Base-by-base conservation (phyloP, 441 rosid genomes). In the Cnidoscolus chayamansa region DNA sequence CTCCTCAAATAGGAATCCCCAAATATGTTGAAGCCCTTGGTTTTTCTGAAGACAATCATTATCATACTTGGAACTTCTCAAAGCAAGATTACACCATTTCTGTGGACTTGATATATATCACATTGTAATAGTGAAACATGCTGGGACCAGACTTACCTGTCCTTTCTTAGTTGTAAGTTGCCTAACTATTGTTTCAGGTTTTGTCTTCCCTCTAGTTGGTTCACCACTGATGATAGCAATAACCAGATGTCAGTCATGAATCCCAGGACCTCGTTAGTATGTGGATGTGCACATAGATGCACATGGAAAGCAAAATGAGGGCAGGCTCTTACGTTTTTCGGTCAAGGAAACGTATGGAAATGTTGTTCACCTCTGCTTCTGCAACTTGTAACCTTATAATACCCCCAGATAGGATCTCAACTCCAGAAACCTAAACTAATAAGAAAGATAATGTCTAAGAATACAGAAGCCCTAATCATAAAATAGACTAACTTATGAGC, bases 161-260 rank as follows among this genome's bases (percentile, higher is more conserved):
- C 98, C 98, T 81, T 94, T 94, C 82, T 89, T 92, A 64, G 97
- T 94, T 72, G 97, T 92, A 71, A 94, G 94, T 76, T 94, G 94
- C 73, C 97, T 79, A 16, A 92, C 90, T 73, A 94, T 88, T 56
- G 93, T 92, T 82, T 91, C 98, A 71, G 85, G 78, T 71, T 84
- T 86, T 51, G 97, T 94, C 86, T 86, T 92, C 79, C 99, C 98
- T 77, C 84, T 84, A 16, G 94, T 87, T 75, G 93, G 96, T 80
- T 94, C 97, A 57, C 96, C 99, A 58, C 98, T 94, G 82, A 69
- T 77, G 62, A 78, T 19, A 77, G 65, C 73, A 82, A 45, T 66
- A 64, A 74, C 56, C 57, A 62, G 62, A 50, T 20, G 53, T 75
- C 68, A 79, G 65, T 63, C 32, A 10, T 45, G 13, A 63, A 70